phyloP scores from a whole-genome alignment of 2,329 filamentous ascomycete species.

The Fusarium aywerte region DNA sequence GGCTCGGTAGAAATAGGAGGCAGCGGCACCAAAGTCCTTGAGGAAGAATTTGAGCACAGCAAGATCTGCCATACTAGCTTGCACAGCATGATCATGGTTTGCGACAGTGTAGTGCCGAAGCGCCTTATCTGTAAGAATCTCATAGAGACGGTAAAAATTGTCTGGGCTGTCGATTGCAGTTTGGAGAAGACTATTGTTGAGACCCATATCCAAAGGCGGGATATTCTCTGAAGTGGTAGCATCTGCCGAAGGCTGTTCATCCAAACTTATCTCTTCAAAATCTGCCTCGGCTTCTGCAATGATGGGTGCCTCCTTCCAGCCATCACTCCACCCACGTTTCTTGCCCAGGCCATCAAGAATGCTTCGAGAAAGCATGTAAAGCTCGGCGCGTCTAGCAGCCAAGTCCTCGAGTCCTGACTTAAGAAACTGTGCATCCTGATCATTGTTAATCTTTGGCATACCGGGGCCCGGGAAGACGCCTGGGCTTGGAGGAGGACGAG shows the following conservation, averaged over 20 bases:
- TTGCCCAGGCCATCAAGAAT: conserved; percentile 80
- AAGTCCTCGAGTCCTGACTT: conserved; percentile 81
- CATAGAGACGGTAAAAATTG: conserved; percentile 74
- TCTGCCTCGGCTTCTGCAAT: conserved; percentile 58
- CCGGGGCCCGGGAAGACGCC: conserved; percentile 63
- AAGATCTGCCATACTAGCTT: conserved; percentile 83
- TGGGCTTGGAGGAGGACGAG: conserved; percentile 60
- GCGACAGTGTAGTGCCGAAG: conserved; percentile 85
- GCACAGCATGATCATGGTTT: conserved; percentile 79
- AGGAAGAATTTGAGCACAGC: conserved; percentile 84
- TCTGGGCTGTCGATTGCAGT: conserved; percentile 70
- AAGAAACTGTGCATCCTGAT: conserved; percentile 59
- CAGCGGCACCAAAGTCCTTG: conserved; percentile 77
- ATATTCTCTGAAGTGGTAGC: conserved; percentile 13
- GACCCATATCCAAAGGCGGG: conserved; percentile 48
- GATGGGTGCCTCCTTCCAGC: conserved; percentile 72
- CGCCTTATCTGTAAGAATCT: conserved; percentile 84
- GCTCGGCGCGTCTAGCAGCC: conserved; percentile 82
- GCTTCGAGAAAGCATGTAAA: conserved; percentile 82
- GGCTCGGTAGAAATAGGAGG: conserved; percentile 80
- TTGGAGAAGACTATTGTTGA: conserved; percentile 63
- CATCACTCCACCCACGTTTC: conserved; percentile 78
- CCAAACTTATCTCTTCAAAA: conserved; percentile 69
- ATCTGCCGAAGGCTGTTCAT: conserved; percentile 51
- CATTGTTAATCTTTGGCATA: conserved; percentile 56